These are phyloP conservation scores for Aphanocladium album DNA, from an alignment of 2,329 filamentous ascomycete genomes.

Conservation along the genomic window DNA sequence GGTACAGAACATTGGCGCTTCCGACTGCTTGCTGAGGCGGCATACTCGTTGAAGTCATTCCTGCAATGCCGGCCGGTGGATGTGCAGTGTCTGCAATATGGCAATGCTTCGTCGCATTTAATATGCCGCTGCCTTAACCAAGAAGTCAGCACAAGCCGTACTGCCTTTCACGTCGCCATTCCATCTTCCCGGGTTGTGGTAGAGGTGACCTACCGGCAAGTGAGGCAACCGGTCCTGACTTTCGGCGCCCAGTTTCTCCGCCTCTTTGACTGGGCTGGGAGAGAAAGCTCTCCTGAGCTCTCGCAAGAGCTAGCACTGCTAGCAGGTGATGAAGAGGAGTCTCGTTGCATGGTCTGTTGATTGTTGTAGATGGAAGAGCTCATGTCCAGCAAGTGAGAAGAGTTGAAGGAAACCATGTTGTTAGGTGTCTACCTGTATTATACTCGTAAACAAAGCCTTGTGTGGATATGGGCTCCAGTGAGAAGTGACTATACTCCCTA, in stretches of 20 bases:
- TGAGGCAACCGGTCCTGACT: not conserved
- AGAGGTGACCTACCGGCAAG: not conserved
- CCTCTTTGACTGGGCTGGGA: not conserved
- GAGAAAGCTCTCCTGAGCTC: not conserved
- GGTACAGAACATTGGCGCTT: not conserved
- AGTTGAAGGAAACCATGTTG: too few relatives aligned
- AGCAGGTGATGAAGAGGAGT: not conserved
- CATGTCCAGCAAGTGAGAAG: too few relatives aligned
- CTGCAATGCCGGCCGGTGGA: not conserved
- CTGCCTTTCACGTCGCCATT: not conserved
- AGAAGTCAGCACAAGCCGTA: not conserved
- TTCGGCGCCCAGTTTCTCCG: slow-evolving; percentile 1
- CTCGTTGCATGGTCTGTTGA: too few relatives aligned
- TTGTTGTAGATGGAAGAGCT: too few relatives aligned
- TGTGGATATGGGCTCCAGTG: too few relatives aligned
- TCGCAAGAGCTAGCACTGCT: not conserved
- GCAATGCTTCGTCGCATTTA: not conserved
- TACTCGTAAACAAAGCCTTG: too few relatives aligned
- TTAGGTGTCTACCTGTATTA: too few relatives aligned
- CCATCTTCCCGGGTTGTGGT: not conserved
- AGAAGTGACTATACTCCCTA: too few relatives aligned
- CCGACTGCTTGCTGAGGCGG: not conserved
- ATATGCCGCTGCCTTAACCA: not conserved
- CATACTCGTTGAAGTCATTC: not conserved
- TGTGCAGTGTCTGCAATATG: not conserved